These are phyloP conservation scores for Penicillium sp. DNA, from an alignment of 2,329 filamentous ascomycete species.

Conservation along the genomic window DNA sequence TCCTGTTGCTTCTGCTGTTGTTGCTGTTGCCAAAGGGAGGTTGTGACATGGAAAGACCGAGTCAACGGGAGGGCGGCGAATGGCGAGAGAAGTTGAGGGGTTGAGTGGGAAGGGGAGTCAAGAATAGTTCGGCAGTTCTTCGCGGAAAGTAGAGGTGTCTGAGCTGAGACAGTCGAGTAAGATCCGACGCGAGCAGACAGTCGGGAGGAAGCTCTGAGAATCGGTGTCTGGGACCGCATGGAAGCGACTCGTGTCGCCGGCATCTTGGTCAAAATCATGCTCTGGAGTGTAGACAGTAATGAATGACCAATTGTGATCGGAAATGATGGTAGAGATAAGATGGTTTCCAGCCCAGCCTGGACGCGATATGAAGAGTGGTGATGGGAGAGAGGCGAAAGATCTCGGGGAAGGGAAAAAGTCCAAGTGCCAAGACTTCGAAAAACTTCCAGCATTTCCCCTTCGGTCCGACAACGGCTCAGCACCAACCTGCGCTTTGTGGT, in stretches of 20 bases:
- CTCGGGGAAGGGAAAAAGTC: slow-evolving; percentile 35
- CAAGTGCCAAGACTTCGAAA: slow-evolving; percentile 40
- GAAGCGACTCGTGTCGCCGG: slow-evolving; percentile 38
- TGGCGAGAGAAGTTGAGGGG: slow-evolving; percentile 33
- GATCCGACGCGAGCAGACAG: slow-evolving; percentile 34
- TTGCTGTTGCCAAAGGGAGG: slow-evolving; percentile 34
- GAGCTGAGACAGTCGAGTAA: slow-evolving; percentile 38
- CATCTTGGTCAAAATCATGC: slow-evolving; percentile 42
- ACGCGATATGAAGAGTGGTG: slow-evolving; percentile 22
- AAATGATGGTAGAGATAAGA: slow-evolving; percentile 3
- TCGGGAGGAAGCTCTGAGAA: slow-evolving; percentile 35
- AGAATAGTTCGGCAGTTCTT: slow-evolving; percentile 32
- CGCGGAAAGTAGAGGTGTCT: slow-evolving; percentile 25
- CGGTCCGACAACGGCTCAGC: slow-evolving; percentile 25
- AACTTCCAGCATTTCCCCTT: slow-evolving; percentile 33
- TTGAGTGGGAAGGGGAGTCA: slow-evolving; percentile 28
- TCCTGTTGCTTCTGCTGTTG: slow-evolving; percentile 35
- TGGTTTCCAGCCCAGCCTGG: slow-evolving; percentile 23
- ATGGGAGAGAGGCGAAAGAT: slow-evolving; percentile 27
- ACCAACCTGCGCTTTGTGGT: slow-evolving; percentile 6
- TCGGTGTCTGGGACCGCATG: slow-evolving; percentile 34
- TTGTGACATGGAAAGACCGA: slow-evolving; percentile 38
- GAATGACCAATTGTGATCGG: neutral
- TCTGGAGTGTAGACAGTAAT: slow-evolving; percentile 18
- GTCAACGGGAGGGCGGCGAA: slow-evolving; percentile 37